phyloP scores from a whole-genome alignment of 306 rosid genomes.

The Cucurbita moschata region DNA sequence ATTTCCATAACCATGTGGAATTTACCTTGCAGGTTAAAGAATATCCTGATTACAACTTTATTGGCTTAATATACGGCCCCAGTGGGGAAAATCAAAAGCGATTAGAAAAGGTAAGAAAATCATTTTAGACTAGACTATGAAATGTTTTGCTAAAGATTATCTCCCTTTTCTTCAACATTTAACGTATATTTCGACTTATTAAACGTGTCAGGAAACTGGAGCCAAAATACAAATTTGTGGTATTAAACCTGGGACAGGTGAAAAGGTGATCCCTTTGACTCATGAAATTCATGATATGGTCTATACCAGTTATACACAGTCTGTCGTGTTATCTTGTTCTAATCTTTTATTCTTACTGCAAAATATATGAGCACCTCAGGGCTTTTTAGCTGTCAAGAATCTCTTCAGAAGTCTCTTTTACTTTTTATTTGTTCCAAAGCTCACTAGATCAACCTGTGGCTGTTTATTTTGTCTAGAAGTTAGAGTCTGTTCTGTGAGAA shows the following conservation, averaged over 20 bases:
- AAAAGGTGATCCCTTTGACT: slow-evolving; percentile 34
- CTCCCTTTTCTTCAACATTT: not conserved
- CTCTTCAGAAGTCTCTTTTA: not conserved
- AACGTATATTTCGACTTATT: not conserved
- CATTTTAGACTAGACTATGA: not conserved
- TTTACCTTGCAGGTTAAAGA: slow-evolving; percentile 53
- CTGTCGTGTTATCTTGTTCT: not conserved
- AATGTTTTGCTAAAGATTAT: not conserved
- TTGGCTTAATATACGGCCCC: slow-evolving; percentile 61
- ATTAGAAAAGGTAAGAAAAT: slow-evolving; percentile 56
- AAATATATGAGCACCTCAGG: too few species aligned
- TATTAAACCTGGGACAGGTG: slow-evolving; percentile 45
- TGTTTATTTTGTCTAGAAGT: not conserved
- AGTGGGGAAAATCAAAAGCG: slow-evolving; percentile 77
- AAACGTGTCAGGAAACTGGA: slow-evolving; percentile 67
- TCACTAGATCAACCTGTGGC: not conserved
- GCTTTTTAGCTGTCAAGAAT: not conserved
- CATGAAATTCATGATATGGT: not conserved
- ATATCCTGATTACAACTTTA: slow-evolving; percentile 64
- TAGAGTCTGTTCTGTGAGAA: not conserved
- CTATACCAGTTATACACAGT: not conserved
- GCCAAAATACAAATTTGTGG: slow-evolving; percentile 65
- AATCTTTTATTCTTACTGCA: not conserved
- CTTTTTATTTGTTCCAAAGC: not conserved
- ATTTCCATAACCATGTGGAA: slow-evolving; percentile 7